Conservation (phyloP, 108 stramenopile genomes). For the Tribonema minus region DNA sequence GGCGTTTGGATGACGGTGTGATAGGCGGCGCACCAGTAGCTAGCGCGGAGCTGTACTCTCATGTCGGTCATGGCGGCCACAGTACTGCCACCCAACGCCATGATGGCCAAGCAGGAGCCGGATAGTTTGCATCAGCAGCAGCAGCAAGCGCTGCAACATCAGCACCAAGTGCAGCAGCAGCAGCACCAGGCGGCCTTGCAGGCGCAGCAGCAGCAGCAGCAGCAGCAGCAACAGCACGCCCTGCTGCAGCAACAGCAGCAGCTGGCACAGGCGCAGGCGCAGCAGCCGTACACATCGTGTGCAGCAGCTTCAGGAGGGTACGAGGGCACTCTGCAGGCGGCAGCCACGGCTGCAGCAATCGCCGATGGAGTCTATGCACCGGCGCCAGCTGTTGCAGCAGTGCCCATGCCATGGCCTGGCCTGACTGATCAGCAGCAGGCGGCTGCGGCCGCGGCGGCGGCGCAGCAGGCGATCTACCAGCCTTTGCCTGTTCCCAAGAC, state of each 20-base stretch:
- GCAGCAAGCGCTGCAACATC: not conserved
- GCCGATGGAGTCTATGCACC: conserved; percentile 32
- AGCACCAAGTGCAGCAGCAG: not conserved
- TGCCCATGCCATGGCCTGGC: not conserved
- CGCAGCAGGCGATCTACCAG: not conserved
- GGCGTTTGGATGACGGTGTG: too few species aligned
- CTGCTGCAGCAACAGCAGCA: not conserved
- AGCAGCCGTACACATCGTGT: not conserved
- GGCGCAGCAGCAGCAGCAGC: too few species aligned
- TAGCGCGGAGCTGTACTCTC: too few species aligned
- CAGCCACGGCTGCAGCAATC: too few species aligned
- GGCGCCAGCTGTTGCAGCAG: not conserved
- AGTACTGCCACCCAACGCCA: too few species aligned
- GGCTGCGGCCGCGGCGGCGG: not conserved
- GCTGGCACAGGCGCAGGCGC: not conserved
- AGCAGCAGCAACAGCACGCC: not conserved
- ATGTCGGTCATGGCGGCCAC: too few species aligned
- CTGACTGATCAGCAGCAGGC: not conserved
- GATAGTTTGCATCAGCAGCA: too few species aligned
- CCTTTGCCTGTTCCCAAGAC: too few species aligned
- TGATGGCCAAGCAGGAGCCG: too few species aligned
- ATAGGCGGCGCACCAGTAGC: too few species aligned
- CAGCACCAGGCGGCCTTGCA: not conserved
- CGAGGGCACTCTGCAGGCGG: not conserved
- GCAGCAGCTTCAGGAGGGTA: not conserved